phyloP scores from a whole-genome alignment of 768 basidiomycete genomes.

The Leccinum pellstonianum region DNA sequence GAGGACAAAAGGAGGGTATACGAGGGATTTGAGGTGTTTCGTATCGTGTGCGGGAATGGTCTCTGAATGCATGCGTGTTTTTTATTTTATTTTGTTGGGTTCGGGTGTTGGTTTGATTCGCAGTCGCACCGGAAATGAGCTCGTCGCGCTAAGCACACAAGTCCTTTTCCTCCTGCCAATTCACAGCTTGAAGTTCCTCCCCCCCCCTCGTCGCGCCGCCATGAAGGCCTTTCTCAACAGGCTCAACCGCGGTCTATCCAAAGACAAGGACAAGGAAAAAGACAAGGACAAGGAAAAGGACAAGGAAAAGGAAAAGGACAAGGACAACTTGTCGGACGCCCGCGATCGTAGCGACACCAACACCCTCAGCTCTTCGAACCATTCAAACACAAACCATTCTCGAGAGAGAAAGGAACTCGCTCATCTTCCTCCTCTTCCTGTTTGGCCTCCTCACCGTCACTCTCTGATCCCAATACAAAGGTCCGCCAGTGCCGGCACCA shows the following conservation, averaged over 20 bases:
- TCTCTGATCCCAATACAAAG: slow-evolving; percentile 30
- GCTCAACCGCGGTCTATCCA: slow-evolving; percentile 62
- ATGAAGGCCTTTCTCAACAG: slow-evolving; percentile 88
- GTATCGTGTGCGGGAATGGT: slow-evolving; percentile 57
- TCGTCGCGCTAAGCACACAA: slow-evolving; percentile 14
- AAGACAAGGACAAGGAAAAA: slow-evolving; percentile 23
- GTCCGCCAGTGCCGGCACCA: slow-evolving; percentile 29
- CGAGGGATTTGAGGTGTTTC: slow-evolving; percentile 57
- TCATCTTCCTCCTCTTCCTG: slow-evolving; percentile 56
- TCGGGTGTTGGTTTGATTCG: slow-evolving; percentile 8
- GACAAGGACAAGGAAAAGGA: slow-evolving; percentile 17
- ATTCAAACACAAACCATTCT: slow-evolving; percentile 20
- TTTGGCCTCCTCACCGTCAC: slow-evolving; percentile 58
- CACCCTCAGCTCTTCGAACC: slow-evolving; percentile 30
- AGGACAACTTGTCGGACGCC: slow-evolving; percentile 13
- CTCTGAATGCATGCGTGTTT: neutral
- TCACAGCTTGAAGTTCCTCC: neutral
- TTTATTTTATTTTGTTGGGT: neutral
- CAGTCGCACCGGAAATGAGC: slow-evolving; percentile 23
- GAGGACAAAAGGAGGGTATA: slow-evolving; percentile 47
- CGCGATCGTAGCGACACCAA: slow-evolving; percentile 35
- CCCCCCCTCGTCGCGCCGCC: slow-evolving; percentile 13
- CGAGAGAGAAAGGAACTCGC: slow-evolving; percentile 60
- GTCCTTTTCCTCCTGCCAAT: neutral
- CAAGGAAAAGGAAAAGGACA: slow-evolving; percentile 26